A percentile compares a stretch with the other conserved stretches of the same genome.
Conservation (phyloP, 1,284 basidiomycete species). For the Apiotrichum mycotoxinovorans region DNA sequence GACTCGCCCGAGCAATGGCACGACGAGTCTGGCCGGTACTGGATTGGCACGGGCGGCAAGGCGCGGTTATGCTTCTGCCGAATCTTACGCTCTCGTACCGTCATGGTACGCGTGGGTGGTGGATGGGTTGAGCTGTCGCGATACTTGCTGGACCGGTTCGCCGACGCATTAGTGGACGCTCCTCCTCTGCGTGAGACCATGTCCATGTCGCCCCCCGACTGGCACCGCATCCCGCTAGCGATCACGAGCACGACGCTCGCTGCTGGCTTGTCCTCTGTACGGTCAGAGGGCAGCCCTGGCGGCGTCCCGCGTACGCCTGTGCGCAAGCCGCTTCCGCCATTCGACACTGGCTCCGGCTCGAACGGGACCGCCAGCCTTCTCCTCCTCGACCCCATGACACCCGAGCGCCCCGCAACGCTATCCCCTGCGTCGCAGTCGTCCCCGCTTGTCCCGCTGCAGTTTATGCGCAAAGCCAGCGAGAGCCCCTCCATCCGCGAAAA, state of each 20-base stretch:
- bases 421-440: not conserved
- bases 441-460: slow-evolving; percentile 37
- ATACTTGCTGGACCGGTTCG: slow-evolving; percentile 80
- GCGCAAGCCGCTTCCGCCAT: slow-evolving; percentile 2
- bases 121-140: slow-evolving; percentile 90
- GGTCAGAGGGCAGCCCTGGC: not conserved
- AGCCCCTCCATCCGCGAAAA: slow-evolving; percentile 36
- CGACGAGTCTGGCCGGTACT: slow-evolving; percentile 89
- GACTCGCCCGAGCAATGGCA: slow-evolving; percentile 57
- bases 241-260: slow-evolving; percentile 9
- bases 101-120: slow-evolving; percentile 92
- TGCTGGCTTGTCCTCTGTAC: not conserved
- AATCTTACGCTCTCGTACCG: slow-evolving; percentile 83
- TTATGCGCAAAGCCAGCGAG: slow-evolving; percentile 43
- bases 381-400: not conserved
- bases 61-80: slow-evolving; percentile 81
- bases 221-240: slow-evolving; percentile 6
- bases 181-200: not conserved
- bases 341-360: not conserved
- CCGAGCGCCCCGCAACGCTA: not conserved
- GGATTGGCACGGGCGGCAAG: slow-evolving; percentile 81
- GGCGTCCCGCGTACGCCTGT: slow-evolving; percentile 2
- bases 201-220: slow-evolving; percentile 1
- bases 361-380: not conserved
- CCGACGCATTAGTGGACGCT: slow-evolving; percentile 60